A percentile compares a stretch with the other conserved stretches of the same genome.
Evolutionary conservation across 768 basidiomycete genomes (phyloP).

Genomic region (Boletus rufocinnamomeus): DNA sequence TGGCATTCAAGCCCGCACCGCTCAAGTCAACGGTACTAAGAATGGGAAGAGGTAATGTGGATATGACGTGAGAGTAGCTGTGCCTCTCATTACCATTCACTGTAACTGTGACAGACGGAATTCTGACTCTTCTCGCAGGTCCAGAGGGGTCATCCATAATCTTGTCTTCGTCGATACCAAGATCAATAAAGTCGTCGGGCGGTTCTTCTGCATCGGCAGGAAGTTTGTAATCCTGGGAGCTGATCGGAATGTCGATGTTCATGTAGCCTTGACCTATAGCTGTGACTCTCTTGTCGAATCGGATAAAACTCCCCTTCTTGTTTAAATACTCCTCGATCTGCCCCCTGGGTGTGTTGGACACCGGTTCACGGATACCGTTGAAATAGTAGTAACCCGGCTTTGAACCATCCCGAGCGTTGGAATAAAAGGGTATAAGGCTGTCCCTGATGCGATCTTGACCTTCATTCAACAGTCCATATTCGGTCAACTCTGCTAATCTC

Average conservation of each 20-base stretch:
- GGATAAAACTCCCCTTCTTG: not conserved
- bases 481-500: constrained; percentile 33
- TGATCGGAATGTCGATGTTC: not conserved
- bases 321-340: not conserved
- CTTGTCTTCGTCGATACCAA: not conserved
- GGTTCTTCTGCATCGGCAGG: not conserved
- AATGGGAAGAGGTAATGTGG: constrained; percentile 7
- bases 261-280: constrained; percentile 1
- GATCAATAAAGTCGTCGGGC: not conserved
- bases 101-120: constrained; percentile 9
- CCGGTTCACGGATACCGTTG: constrained; percentile 9
- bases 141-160: not conserved
- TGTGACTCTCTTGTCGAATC: constrained; percentile 6
- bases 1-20: constrained; percentile 5
- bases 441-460: constrained; percentile 16
- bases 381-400: constrained; percentile 9
- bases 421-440: constrained; percentile 26
- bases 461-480: constrained; percentile 28
- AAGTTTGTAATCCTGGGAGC: not conserved
- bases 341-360: not conserved
- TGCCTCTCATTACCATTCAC: constrained; percentile 10
- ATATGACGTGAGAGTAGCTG: constrained; percentile 13
- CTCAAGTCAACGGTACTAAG: constrained; percentile 10
- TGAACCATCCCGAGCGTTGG: constrained; percentile 10
- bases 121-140: not conserved